Conservation (phyloP, 2,329 filamentous ascomycete genomes). For the Leptosphaerulina australis region DNA sequence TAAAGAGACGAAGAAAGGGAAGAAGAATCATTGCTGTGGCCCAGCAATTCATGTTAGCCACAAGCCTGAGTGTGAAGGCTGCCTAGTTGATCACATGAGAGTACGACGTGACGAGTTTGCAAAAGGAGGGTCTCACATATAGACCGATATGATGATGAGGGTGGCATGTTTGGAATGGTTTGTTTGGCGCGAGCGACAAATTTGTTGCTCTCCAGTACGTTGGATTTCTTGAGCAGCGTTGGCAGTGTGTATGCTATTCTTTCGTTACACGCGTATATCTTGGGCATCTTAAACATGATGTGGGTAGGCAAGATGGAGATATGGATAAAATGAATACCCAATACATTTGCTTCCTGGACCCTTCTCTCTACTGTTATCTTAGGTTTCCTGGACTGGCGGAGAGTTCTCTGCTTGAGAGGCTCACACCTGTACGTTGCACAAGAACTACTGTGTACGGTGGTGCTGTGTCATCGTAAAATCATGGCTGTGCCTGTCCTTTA, state of each 20-base stretch:
- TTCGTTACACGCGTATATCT: conserved; percentile 8
- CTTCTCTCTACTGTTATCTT: no score
- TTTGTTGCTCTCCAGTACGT: conserved; percentile 1
- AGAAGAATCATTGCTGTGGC: neutral
- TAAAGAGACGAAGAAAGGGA: neutral
- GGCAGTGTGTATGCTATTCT: conserved; percentile 3
- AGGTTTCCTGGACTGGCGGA: no score
- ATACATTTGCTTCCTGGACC: neutral
- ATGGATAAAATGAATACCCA: conserved; percentile 15
- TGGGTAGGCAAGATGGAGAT: neutral
- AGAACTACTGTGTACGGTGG: no score
- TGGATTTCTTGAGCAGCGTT: neutral
- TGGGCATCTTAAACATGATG: neutral
- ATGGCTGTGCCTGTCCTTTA: no score
- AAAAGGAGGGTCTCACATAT: conserved; percentile 1
- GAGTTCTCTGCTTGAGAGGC: no score
- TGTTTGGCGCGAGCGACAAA: conserved; percentile 1
- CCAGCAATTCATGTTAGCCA: neutral
- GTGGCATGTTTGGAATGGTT: neutral
- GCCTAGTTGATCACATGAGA: neutral
- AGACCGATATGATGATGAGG: conserved; percentile 1
- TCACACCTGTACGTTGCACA: no score
- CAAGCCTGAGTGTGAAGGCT: neutral
- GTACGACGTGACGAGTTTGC: neutral
- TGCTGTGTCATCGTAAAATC: no score